Conservation (phyloP, 192 early-diverging fungal species). For the Coemansia brasiliensis region DNA sequence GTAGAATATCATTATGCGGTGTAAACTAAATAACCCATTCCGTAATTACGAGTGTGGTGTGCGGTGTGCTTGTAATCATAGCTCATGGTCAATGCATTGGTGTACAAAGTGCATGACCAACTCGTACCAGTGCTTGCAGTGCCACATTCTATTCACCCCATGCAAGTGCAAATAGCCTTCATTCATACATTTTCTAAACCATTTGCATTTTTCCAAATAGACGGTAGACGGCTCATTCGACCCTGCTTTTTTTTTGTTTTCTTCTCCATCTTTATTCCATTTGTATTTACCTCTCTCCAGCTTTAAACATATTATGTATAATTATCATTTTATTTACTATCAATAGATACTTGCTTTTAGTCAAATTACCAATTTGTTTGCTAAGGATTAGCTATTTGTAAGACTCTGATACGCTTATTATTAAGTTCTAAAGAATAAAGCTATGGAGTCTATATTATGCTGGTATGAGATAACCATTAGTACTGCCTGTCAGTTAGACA, state of each 20-base stretch:
- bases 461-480: no score
- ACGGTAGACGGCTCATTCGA: no score
- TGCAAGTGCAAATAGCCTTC: slow-evolving; percentile 11
- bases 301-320: slow-evolving; percentile 2
- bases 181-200: neutral
- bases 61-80: slow-evolving; percentile 40
- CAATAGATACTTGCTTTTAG: neutral
- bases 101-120: slow-evolving; percentile 37
- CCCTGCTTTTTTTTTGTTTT: neutral
- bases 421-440: slow-evolving; percentile 5
- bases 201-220: neutral
- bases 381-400: no score
- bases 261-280: neutral
- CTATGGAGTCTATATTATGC: neutral
- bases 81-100: slow-evolving; percentile 52
- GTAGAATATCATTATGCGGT: slow-evolving; percentile 19
- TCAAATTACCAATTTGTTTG: no score
- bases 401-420: neutral
- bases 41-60: slow-evolving; percentile 45
- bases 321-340: slow-evolving; percentile 1
- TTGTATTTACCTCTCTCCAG: slow-evolving; percentile 2
- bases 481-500: slow-evolving; percentile 26
- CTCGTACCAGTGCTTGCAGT: slow-evolving; percentile 50
- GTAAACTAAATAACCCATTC: slow-evolving; percentile 23
- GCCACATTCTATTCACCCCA: slow-evolving; percentile 34